Percentiles rank a stretch among this genome's conserved stretches.
Conservation (phyloP, 176 grass and related monocot genomes). For the Ensete ventricosum region DNA sequence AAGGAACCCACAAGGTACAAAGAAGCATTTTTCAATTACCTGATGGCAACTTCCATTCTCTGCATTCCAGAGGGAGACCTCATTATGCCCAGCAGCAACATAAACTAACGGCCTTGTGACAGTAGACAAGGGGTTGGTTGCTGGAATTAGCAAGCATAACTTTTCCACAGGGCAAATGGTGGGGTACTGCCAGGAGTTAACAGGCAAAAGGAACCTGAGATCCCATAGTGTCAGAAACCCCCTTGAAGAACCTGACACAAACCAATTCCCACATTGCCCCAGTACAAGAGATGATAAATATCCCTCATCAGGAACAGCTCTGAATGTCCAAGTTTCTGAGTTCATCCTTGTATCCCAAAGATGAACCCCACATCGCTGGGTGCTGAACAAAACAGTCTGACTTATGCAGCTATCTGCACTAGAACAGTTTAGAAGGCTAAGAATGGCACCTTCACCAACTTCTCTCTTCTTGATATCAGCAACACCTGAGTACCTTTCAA, state of each 20-base stretch:
- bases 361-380: slow-evolving; percentile 69
- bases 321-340: slow-evolving; percentile 76
- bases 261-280: slow-evolving; percentile 93
- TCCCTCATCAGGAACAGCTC: slow-evolving; percentile 62
- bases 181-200: slow-evolving; percentile 88
- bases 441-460: slow-evolving; percentile 70
- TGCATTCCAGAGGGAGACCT: slow-evolving; percentile 93
- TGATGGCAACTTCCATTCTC: slow-evolving; percentile 97
- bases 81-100: slow-evolving; percentile 69
- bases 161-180: slow-evolving; percentile 74
- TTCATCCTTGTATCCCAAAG: slow-evolving; percentile 73
- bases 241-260: slow-evolving; percentile 91
- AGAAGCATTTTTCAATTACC: slow-evolving; percentile 27
- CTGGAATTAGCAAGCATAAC: slow-evolving; percentile 82
- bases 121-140: slow-evolving; percentile 49
- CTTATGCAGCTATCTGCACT: slow-evolving; percentile 46
- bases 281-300: slow-evolving; percentile 72
- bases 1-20: neutral
- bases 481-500: slow-evolving; percentile 84
- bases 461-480: slow-evolving; percentile 71
- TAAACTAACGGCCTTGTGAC: slow-evolving; percentile 74
- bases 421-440: slow-evolving; percentile 64
- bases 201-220: slow-evolving; percentile 88
- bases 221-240: slow-evolving; percentile 92
- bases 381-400: slow-evolving; percentile 83